phyloP scores from a whole-genome alignment of 345 rosid genomes.

The Cardamine occulta region DNA sequence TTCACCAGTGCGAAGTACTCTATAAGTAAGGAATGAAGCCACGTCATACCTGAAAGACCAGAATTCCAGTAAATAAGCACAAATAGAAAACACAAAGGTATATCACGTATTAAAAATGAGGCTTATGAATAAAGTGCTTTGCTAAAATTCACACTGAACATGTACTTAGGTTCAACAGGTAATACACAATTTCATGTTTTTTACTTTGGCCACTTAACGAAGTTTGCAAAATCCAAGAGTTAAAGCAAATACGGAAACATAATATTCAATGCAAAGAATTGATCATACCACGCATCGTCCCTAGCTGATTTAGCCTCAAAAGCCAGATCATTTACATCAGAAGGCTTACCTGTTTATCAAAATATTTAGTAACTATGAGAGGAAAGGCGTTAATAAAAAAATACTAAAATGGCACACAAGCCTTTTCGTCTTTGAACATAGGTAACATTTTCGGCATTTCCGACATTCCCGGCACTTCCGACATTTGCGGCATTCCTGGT shows the following conservation, averaged over 20 bases:
- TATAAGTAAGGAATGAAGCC: conserved; percentile 58
- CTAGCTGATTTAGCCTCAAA: conserved; percentile 79
- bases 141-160: conserved; percentile 8
- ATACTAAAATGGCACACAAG: conserved; percentile 13
- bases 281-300: conserved; percentile 77
- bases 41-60: conserved; percentile 74
- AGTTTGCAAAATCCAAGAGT: conserved; percentile 11
- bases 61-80: not conserved
- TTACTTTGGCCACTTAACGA: not conserved
- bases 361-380: not conserved
- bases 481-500: conserved; percentile 23
- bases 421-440: conserved; percentile 53
- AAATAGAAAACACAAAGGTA: not conserved
- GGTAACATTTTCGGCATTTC: conserved; percentile 25
- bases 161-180: not conserved
- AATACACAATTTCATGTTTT: not conserved
- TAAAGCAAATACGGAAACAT: not conserved
- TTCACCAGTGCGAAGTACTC: conserved; percentile 64
- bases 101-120: not conserved
- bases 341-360: conserved; percentile 35
- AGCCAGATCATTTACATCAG: conserved; percentile 62
- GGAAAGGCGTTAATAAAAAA: not conserved
- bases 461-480: conserved; percentile 20
- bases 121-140: conserved; percentile 9
- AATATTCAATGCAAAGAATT: conserved; percentile 13